Evolutionary conservation across 2,329 filamentous ascomycete genomes (phyloP).

Genomic region (Tolypocladium cylindrosporum): DNA sequence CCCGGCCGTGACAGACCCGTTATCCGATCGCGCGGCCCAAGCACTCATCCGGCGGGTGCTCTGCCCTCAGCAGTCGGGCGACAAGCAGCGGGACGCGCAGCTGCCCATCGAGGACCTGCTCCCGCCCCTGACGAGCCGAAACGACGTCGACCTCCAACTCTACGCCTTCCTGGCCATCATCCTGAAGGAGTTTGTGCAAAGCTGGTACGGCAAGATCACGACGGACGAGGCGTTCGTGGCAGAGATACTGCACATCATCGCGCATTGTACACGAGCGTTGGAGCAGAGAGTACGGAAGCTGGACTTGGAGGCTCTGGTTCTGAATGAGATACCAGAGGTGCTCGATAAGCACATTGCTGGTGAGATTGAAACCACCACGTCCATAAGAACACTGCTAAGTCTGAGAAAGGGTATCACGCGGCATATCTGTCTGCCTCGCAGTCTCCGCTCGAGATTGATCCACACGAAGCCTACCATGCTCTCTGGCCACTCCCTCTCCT

Average conservation of each 20-base stretch:
- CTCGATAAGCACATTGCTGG: constrained; percentile 72
- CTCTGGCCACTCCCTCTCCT: constrained; percentile 73
- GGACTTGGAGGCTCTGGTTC: constrained; percentile 70
- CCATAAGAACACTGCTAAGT: neutral
- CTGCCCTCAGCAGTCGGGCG: constrained; percentile 58
- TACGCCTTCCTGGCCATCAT: constrained; percentile 89
- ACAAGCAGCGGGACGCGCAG: constrained; percentile 39
- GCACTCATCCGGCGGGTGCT: constrained; percentile 75
- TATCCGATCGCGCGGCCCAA: constrained; percentile 70
- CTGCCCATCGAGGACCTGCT: constrained; percentile 69
- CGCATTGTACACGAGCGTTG: constrained; percentile 78
- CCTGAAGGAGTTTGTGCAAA: constrained; percentile 79
- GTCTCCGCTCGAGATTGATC: constrained; percentile 49
- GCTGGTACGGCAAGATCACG: constrained; percentile 90
- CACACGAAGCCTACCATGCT: constrained; percentile 70
- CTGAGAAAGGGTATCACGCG: constrained; percentile 57
- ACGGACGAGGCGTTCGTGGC: constrained; percentile 80
- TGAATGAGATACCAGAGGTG: constrained; percentile 81
- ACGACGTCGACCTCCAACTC: constrained; percentile 85
- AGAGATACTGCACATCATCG: constrained; percentile 82
- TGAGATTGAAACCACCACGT: constrained; percentile 23
- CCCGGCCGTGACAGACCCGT: constrained; percentile 33
- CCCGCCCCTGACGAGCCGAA: constrained; percentile 86
- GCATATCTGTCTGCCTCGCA: constrained; percentile 49
- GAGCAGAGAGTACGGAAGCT: constrained; percentile 78